phyloP scores from a whole-genome alignment of 306 rosid species.

The Hippophae tibetana region DNA sequence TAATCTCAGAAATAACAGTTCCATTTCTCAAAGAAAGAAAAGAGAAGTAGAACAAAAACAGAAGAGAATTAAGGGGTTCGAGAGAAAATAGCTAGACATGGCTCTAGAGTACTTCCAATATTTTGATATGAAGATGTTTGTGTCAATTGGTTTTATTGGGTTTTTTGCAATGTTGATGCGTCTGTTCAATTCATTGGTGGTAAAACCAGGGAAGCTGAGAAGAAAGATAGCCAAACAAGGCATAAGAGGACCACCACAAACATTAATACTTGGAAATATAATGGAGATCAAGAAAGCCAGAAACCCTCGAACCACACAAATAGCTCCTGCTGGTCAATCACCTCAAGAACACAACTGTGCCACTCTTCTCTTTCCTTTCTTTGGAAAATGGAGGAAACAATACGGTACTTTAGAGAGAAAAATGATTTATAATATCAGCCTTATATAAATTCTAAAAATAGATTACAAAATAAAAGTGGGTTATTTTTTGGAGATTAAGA shows the following conservation, averaged over 20 bases:
- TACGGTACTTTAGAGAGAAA: background rate
- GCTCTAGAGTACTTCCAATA: too few species aligned
- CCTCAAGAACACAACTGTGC: background rate
- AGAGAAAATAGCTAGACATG: too few species aligned
- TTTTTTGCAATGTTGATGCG: background rate
- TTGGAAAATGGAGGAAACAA: background rate
- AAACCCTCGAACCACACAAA: background rate
- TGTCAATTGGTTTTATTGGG: background rate
- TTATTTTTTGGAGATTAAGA: too few species aligned
- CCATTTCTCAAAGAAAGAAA: too few species aligned
- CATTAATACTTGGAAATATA: background rate
- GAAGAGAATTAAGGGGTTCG: too few species aligned
- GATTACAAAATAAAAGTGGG: too few species aligned
- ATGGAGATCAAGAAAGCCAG: background rate
- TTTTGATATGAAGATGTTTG: background rate
- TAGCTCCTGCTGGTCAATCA: background rate
- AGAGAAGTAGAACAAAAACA: too few species aligned
- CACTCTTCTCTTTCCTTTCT: background rate
- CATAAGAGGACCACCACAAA: background rate
- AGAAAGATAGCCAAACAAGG: background rate
- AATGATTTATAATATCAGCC: too few species aligned
- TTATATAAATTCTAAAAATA: too few species aligned
- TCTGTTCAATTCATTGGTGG: background rate
- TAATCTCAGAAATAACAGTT: too few species aligned
- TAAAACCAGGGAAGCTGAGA: background rate